Evolutionary conservation across 805 yeast genomes (phyloP), one percentile per base, ranked within the genome.

Genomic region (Candida morakotiae): DNA sequence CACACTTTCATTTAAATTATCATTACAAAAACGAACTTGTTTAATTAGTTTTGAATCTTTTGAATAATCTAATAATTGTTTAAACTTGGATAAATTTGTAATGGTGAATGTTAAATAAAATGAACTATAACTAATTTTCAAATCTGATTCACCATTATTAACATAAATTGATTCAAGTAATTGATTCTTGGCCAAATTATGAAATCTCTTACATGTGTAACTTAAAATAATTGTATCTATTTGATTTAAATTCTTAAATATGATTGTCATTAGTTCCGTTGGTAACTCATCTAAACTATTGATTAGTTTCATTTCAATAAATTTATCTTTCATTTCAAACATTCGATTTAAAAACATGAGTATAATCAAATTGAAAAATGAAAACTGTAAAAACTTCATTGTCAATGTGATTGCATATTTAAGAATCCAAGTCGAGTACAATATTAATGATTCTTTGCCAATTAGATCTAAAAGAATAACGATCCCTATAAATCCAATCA

Each of bases 161-260:
- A 39, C 35, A 24, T 39, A 39, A 19, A 39, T 22, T 7, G 36
- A 31, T 2, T 17, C 9, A 17, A 15, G 19, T 13, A 39, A 28
- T 15, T 24, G 21, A 5, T 8, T 19, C 4, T 19, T 26, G 10
- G 25, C 31, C 15, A 35, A 11, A 11, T 16, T 15, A 15, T 39
- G n/a, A 3, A 39, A 23, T 19, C 23, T 14, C n/a, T 17, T 30
- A 23, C 28, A 34, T 18, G 34, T 16, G 10, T 17, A 17, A 17
- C 35, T 8, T 3, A 40, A 5, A 3, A 15, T 27, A 9, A 37
- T 13, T 5, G 43, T 30, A 28, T 43, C 47, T 9, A 31, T 5
- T 32, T 47, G 49, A 18, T 43, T 24, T 16, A 45, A 30, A 29
- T 36, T 16, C 11, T 26, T 31, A n/a, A 40, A 23, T 17, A 43